Conservation (phyloP, 441 rosid genomes). For the Macaranga tanarius region DNA sequence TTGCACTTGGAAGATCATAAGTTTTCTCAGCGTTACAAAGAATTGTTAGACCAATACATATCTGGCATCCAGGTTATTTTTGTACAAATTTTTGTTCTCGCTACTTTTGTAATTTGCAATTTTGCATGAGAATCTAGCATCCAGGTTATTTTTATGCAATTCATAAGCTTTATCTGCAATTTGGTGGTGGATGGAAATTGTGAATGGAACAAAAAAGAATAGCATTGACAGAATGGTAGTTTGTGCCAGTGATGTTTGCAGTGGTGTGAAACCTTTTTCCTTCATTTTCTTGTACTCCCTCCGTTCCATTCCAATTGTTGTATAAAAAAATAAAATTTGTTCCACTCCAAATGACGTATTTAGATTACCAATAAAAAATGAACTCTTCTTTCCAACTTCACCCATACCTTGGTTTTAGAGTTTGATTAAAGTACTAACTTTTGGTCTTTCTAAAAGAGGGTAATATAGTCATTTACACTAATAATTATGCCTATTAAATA, state of each 20-base stretch:
- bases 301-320: too few relatives aligned
- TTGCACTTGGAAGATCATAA: constrained; percentile 76
- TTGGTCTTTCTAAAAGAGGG: too few relatives aligned
- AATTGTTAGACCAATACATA: constrained; percentile 65
- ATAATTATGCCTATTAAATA: too few relatives aligned
- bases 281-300: not conserved
- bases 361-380: too few relatives aligned
- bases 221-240: not conserved
- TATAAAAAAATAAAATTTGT: too few relatives aligned
- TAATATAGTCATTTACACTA: too few relatives aligned
- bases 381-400: too few relatives aligned
- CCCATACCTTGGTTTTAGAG: too few relatives aligned
- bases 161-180: not conserved
- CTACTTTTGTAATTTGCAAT: not conserved
- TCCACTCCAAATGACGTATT: too few relatives aligned
- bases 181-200: not conserved
- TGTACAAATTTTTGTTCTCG: constrained; percentile 11
- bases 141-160: too few relatives aligned
- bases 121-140: not conserved
- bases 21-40: constrained; percentile 55
- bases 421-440: too few relatives aligned
- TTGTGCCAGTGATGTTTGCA: not conserved
- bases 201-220: not conserved
- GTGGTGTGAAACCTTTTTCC: not conserved
- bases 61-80: constrained; percentile 77